A percentile compares a stretch with the other conserved stretches of the same genome.
Conservation (phyloP, 2,329 filamentous ascomycete genomes). For the Zymoseptoria pseudotritici region DNA sequence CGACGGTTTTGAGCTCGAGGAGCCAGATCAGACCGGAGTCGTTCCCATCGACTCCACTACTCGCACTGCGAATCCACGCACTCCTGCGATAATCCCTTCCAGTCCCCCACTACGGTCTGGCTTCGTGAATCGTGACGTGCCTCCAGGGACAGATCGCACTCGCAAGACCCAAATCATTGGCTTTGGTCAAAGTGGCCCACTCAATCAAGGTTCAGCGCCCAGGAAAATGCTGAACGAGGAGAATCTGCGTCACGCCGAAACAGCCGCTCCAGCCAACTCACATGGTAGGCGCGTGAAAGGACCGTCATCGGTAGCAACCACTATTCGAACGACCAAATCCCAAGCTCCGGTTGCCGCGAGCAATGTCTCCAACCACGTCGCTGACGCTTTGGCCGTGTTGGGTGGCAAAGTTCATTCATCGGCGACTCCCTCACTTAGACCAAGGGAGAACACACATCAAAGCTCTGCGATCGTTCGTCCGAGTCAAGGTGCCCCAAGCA, state of each 20-base stretch:
- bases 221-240: slow-evolving; percentile 1
- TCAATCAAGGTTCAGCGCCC: slow-evolving; percentile 23
- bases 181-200: slow-evolving; percentile 24
- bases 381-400: slow-evolving; percentile 14
- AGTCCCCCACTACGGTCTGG: slow-evolving; percentile 3
- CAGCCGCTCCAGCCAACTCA: neutral
- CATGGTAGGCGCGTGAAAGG: neutral
- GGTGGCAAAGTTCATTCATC: neutral
- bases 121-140: slow-evolving; percentile 1
- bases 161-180: slow-evolving; percentile 23
- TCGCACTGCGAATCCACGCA: slow-evolving; percentile 3
- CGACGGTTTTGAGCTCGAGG: neutral
- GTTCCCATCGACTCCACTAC: neutral
- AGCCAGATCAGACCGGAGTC: neutral
- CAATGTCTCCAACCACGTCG: slow-evolving; percentile 12
- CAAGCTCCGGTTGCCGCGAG: slow-evolving; percentile 2
- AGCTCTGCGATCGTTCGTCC: neutral
- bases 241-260: neutral
- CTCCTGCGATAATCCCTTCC: slow-evolving; percentile 10
- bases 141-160: slow-evolving; percentile 2
- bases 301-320: slow-evolving; percentile 13
- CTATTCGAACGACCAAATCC: slow-evolving; percentile 1
- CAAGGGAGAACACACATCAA: neutral
- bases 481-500: neutral
- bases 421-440: neutral